Conservation (phyloP, 2,329 filamentous ascomycete species). For the Allantophomopsis cytisporea region DNA sequence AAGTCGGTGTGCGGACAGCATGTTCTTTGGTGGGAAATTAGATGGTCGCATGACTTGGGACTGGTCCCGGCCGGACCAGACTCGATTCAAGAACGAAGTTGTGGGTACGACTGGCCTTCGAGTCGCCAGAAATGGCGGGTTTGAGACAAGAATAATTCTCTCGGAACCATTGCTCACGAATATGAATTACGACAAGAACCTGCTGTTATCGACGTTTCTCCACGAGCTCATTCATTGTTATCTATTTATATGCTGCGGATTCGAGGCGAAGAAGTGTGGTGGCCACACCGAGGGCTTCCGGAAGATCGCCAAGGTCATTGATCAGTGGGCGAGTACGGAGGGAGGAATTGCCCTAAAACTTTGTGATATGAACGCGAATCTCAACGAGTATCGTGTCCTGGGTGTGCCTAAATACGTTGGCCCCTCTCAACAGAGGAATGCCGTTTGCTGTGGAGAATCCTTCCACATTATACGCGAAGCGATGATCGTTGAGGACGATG, state of each 20-base stretch:
- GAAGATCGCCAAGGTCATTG: constrained; percentile 43
- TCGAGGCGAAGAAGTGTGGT: constrained; percentile 37
- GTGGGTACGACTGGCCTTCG: constrained; percentile 51
- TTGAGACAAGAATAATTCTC: constrained; percentile 48
- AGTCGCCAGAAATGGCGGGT: constrained; percentile 26
- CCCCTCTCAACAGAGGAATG: too few relatives aligned
- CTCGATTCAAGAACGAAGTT: constrained; percentile 37
- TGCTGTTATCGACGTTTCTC: constrained; percentile 50
- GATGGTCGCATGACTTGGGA: constrained; percentile 46
- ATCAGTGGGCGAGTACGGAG: constrained; percentile 43
- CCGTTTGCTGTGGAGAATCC: too few relatives aligned
- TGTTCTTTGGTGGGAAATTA: constrained; percentile 46
- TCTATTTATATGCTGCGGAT: constrained; percentile 47
- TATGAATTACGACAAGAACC: constrained; percentile 37
- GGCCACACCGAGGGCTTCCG: constrained; percentile 48
- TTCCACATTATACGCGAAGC: too few relatives aligned
- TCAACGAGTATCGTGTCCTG: constrained; percentile 32
- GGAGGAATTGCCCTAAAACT: constrained; percentile 28
- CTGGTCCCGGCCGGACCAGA: constrained; percentile 38
- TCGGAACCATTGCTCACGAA: constrained; percentile 42
- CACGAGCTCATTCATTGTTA: constrained; percentile 58
- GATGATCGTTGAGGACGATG: too few relatives aligned
- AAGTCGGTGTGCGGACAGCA: constrained; percentile 44
- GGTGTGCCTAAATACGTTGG: too few relatives aligned
- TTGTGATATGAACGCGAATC: constrained; percentile 46